phyloP scores from a whole-genome alignment of 2,329 filamentous ascomycete species.

The Paracorniculantispora psalliotae region DNA sequence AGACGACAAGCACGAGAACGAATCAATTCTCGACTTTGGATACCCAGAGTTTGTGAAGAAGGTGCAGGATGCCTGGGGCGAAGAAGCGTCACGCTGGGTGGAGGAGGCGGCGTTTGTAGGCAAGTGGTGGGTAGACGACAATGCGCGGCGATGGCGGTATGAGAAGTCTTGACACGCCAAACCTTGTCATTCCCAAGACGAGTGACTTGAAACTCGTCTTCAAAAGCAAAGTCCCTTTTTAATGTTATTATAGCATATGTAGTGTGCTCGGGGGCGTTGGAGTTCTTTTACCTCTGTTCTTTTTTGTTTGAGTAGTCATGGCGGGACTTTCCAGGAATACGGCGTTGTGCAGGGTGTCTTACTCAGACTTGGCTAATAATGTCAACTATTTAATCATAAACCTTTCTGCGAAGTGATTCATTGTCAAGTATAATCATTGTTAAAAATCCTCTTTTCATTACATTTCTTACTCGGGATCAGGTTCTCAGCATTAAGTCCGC shows the following conservation, averaged over 20 bases:
- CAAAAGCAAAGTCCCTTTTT: no score
- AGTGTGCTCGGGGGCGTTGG: no score
- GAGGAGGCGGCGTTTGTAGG: slow-evolving; percentile 21
- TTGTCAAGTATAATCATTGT: no score
- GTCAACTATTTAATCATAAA: background rate
- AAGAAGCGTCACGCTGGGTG: slow-evolving; percentile 26
- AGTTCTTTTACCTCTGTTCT: slow-evolving; percentile 13
- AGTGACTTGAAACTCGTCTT: no score
- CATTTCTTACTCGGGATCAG: no score
- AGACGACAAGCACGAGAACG: slow-evolving; percentile 26
- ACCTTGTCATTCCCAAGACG: background rate
- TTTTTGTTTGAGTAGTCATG: background rate
- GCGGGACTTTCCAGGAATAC: background rate
- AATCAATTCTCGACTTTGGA: slow-evolving; percentile 24
- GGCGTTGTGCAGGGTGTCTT: background rate
- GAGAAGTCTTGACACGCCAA: background rate
- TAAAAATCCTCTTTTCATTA: no score
- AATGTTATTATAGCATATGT: slow-evolving; percentile 8
- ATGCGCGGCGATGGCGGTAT: slow-evolving; percentile 20
- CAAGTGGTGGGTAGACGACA: slow-evolving; percentile 22
- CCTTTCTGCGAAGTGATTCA: background rate
- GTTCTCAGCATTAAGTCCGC: no score
- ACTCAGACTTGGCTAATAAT: slow-evolving; percentile 8
- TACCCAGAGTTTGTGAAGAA: slow-evolving; percentile 16
- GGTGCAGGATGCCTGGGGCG: slow-evolving; percentile 21